These are phyloP conservation scores for Kazachstania kunashirensis DNA, from an alignment of 805 yeast genomes.

Conservation along the genomic window DNA sequence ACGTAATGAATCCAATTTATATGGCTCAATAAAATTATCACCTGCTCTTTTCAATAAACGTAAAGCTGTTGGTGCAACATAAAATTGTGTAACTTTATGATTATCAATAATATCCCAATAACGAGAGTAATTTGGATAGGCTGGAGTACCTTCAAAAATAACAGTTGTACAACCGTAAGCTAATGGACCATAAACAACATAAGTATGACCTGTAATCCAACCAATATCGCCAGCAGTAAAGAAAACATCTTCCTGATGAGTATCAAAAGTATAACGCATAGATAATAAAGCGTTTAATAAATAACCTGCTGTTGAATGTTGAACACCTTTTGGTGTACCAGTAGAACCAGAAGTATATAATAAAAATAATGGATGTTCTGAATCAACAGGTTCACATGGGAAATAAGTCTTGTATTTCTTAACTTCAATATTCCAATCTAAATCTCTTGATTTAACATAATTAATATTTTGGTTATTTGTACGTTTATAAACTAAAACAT, in stretches of 20 bases:
- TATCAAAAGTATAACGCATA: constrained; percentile 67
- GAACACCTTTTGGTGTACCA: constrained; percentile 83
- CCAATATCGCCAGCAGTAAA: constrained; percentile 89
- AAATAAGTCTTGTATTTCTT: constrained; percentile 55
- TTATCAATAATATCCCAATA: constrained; percentile 70
- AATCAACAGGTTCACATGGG: constrained; percentile 64
- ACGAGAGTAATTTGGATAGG: constrained; percentile 71
- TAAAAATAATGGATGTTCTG: constrained; percentile 78
- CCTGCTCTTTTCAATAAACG: constrained; percentile 72
- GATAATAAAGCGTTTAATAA: constrained; percentile 64
- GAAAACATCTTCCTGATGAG: constrained; percentile 61
- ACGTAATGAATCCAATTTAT: constrained; percentile 56
- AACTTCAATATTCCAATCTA: constrained; percentile 68
- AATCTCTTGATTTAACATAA: constrained; percentile 51
- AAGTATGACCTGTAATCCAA: constrained; percentile 86
- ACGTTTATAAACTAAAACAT: constrained; percentile 65
- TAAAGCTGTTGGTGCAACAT: constrained; percentile 78
- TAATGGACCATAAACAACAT: constrained; percentile 75
- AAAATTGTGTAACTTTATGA: constrained; percentile 66
- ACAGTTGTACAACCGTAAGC: constrained; percentile 67
- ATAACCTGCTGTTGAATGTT: constrained; percentile 74
- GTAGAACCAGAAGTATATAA: constrained; percentile 82
- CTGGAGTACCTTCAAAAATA: constrained; percentile 81
- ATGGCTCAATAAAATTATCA: constrained; percentile 47
- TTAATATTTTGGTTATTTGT: constrained; percentile 45